A percentile compares a stretch with the other conserved stretches of the same genome.
Conservation (phyloP, 805 yeast species). For the Saccharomycopsis olivae region DNA sequence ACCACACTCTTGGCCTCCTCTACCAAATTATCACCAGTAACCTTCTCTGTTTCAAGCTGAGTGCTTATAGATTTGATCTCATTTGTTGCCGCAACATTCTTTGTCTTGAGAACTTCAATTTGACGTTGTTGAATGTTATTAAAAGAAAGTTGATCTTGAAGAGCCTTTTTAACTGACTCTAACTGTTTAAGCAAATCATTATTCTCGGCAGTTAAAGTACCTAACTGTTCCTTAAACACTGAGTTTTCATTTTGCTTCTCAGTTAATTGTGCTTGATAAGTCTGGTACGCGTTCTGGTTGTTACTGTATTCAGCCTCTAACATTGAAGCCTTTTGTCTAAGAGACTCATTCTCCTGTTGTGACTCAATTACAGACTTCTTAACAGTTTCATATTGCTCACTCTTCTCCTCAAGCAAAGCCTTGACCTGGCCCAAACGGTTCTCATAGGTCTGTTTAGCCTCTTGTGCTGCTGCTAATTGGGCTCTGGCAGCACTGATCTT, state of each 20-base stretch:
- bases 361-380: conserved; percentile 52
- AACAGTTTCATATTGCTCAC: conserved; percentile 60
- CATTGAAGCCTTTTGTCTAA: conserved; percentile 62
- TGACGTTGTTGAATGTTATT: conserved; percentile 61
- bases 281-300: conserved; percentile 52
- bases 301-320: conserved; percentile 73
- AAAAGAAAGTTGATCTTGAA: conserved; percentile 52
- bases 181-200: conserved; percentile 47
- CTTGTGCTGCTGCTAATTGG: conserved; percentile 60
- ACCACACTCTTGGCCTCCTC: background rate
- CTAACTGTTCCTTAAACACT: conserved; percentile 56
- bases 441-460: conserved; percentile 62
- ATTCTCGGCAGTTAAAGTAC: conserved; percentile 55
- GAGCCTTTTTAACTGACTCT: conserved; percentile 40
- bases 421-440: conserved; percentile 57
- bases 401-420: conserved; percentile 68
- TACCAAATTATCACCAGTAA: background rate
- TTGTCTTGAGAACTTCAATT: conserved; percentile 49
- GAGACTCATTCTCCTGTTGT: conserved; percentile 53
- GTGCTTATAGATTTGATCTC: conserved; percentile 32
- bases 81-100: conserved; percentile 32
- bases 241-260: conserved; percentile 60
- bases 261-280: conserved; percentile 48
- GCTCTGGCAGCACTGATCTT: conserved; percentile 67
- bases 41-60: conserved; percentile 30